These are phyloP conservation scores for Mucor ambiguus DNA, from an alignment of 371 early-diverging fungal species.

Conservation along the genomic window DNA sequence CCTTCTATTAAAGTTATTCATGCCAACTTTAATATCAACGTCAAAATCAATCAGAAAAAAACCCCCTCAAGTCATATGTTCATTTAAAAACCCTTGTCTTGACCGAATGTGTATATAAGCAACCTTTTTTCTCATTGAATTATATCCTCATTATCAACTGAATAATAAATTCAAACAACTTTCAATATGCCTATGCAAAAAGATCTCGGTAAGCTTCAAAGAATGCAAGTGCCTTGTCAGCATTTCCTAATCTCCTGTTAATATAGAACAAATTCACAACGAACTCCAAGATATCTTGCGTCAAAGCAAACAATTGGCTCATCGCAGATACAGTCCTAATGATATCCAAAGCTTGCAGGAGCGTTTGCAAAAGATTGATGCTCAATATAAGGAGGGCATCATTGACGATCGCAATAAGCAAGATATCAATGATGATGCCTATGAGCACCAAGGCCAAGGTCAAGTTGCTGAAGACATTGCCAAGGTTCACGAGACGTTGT, in stretches of 20 bases:
- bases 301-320: conserved; percentile 16
- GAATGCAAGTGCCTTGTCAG: neutral
- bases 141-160: too few relatives aligned
- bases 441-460: conserved; percentile 34
- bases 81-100: neutral
- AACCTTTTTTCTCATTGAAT: too few relatives aligned
- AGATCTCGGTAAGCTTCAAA: conserved; percentile 11
- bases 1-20: neutral
- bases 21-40: neutral
- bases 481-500: conserved; percentile 26
- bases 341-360: conserved; percentile 25
- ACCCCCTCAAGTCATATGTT: neutral
- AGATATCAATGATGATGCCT: conserved; percentile 27
- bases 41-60: neutral
- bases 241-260: neutral
- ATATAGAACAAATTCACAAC: conserved; percentile 22
- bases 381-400: conserved; percentile 31
- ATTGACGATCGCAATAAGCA: conserved; percentile 20
- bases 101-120: neutral
- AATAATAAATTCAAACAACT: too few relatives aligned
- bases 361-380: conserved; percentile 29
- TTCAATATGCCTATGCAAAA: conserved; percentile 21
- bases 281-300: conserved; percentile 18
- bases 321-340: conserved; percentile 13
- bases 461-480: conserved; percentile 32